phyloP scores from a whole-genome alignment of 2,329 filamentous ascomycete genomes.

The Alternaria sp. region DNA sequence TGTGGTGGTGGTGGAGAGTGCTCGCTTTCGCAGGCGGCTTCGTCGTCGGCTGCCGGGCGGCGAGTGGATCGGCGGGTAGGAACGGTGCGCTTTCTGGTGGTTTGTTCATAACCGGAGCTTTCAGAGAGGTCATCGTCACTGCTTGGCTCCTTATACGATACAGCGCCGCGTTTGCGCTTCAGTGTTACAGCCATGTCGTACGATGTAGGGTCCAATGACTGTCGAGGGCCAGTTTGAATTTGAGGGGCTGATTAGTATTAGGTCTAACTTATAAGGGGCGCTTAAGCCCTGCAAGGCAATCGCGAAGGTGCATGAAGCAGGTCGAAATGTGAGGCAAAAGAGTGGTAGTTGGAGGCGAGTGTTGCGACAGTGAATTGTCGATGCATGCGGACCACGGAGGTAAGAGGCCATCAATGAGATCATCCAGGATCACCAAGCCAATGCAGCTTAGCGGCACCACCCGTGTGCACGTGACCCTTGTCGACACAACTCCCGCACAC shows the following conservation, averaged over 20 bases:
- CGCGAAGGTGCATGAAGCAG: slow-evolving; percentile 9
- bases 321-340: background rate
- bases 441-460: slow-evolving; percentile 6
- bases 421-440: background rate
- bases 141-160: slow-evolving; percentile 50
- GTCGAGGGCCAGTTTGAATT: background rate
- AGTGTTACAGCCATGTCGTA: slow-evolving; percentile 37
- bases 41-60: slow-evolving; percentile 26
- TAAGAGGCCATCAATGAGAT: slow-evolving; percentile 13
- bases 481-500: background rate
- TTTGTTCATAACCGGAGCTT: slow-evolving; percentile 24
- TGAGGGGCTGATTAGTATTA: background rate
- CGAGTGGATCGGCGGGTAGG: slow-evolving; percentile 39
- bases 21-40: slow-evolving; percentile 22
- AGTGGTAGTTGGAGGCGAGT: background rate
- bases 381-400: slow-evolving; percentile 16
- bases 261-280: slow-evolving; percentile 5
- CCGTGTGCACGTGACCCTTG: slow-evolving; percentile 12
- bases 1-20: slow-evolving; percentile 11
- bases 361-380: slow-evolving; percentile 11
- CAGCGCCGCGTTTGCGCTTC: slow-evolving; percentile 47
- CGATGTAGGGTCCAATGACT: slow-evolving; percentile 5
- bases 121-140: slow-evolving; percentile 42
- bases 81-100: slow-evolving; percentile 21
- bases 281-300: slow-evolving; percentile 5